phyloP scores from a whole-genome alignment of 768 basidiomycete genomes.

The Boletus subcaerulescens region DNA sequence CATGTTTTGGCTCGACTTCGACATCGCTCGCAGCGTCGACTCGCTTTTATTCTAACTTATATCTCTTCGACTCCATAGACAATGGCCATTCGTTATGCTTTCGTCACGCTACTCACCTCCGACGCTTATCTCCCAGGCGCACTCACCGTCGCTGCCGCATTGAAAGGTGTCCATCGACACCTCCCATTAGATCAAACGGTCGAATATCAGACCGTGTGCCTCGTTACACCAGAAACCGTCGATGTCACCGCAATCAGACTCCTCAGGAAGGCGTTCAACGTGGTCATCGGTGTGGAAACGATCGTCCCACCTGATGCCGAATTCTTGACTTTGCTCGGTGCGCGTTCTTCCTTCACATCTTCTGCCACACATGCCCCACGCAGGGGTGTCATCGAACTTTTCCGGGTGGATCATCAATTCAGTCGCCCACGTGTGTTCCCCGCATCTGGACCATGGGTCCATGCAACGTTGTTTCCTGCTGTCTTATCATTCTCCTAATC shows the following conservation, averaged over 20 bases:
- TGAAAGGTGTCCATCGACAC: slow-evolving; percentile 66
- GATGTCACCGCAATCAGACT: slow-evolving; percentile 77
- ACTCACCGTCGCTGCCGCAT: slow-evolving; percentile 79
- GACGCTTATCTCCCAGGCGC: slow-evolving; percentile 92
- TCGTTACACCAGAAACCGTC: slow-evolving; percentile 93
- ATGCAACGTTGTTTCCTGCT: slow-evolving; percentile 20
- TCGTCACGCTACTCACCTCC: slow-evolving; percentile 90
- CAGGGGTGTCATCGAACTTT: background rate
- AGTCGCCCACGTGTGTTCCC: slow-evolving; percentile 10
- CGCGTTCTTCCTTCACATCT: slow-evolving; percentile 9
- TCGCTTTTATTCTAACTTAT: slow-evolving; percentile 18
- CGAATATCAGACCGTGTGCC: slow-evolving; percentile 72
- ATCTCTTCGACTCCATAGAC: slow-evolving; percentile 3
- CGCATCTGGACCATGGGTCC: slow-evolving; percentile 6
- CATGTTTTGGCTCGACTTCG: background rate
- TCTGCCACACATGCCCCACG: slow-evolving; percentile 2
- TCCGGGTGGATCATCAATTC: slow-evolving; percentile 8
- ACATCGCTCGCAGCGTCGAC: background rate
- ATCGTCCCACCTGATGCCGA: slow-evolving; percentile 67
- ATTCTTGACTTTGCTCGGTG: slow-evolving; percentile 82
- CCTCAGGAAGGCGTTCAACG: slow-evolving; percentile 74
- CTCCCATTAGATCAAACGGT: slow-evolving; percentile 44
- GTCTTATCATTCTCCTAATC: slow-evolving; percentile 10
- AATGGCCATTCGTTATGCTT: slow-evolving; percentile 73
- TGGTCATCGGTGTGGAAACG: slow-evolving; percentile 89